phyloP scores from a whole-genome alignment of 78 protist species.

The Ministeria vibrans region DNA sequence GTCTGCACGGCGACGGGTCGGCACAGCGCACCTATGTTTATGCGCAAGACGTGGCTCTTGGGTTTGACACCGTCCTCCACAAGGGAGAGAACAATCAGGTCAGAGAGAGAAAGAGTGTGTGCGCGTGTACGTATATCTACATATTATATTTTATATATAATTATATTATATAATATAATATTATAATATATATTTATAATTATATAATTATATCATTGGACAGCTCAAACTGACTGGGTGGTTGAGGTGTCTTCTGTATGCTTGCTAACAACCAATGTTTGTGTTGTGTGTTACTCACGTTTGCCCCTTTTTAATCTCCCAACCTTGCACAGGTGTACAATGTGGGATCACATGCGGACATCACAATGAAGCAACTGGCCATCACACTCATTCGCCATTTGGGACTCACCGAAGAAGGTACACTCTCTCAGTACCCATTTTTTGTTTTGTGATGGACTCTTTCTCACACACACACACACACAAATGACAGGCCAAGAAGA shows the following conservation, averaged over 20 bases:
- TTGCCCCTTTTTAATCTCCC: too few species aligned
- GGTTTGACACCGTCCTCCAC: conserved; percentile 66
- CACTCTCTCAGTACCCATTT: background rate
- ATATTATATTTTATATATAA: background rate
- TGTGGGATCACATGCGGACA: conserved; percentile 72
- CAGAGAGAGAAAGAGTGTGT: too few species aligned
- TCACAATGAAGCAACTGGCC: conserved; percentile 49
- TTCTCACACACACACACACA: background rate
- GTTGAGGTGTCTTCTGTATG: too few species aligned
- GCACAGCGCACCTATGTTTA: conserved; percentile 48
- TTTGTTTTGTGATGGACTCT: background rate
- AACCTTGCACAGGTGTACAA: conserved; percentile 53
- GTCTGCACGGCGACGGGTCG: conserved; percentile 27
- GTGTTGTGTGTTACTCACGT: too few species aligned
- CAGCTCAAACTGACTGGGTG: too few species aligned
- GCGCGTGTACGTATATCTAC: background rate
- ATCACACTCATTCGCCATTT: background rate
- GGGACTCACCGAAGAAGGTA: background rate
- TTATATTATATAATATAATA: background rate
- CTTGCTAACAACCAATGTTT: too few species aligned
- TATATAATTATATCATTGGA: too few species aligned
- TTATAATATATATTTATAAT: too few species aligned
- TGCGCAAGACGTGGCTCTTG: conserved; percentile 68
- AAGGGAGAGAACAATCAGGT: conserved; percentile 20
- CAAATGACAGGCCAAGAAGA: background rate